Base-by-base conservation (phyloP, 1,284 basidiomycete genomes). In the Heterobasidion annosum region DNA sequence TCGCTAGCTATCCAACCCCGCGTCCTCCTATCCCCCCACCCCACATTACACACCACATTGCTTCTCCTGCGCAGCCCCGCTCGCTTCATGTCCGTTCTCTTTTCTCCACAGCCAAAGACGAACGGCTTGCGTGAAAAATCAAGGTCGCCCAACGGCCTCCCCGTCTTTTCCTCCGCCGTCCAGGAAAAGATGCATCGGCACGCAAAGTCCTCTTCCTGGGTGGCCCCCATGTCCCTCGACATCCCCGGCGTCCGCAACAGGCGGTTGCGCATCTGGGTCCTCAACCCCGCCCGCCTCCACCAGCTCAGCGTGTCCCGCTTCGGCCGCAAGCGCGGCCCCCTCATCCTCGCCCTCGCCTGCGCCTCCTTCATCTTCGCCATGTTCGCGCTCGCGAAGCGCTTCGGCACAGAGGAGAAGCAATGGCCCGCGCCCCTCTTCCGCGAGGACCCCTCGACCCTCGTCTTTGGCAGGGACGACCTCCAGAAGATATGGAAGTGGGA, bases 401-500 rank as follows among this genome's bases (percentile, higher is more conserved):
- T 83, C 62, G 77, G 74, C 19, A 74, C 75, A 0, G 72, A 76
- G 59, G 73, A 76, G 54, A 81, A 81, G 61, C 76, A 78, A 44
- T 91, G 89, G 88, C 78, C 84, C 9, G 74, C 79, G 46, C 80
- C 83, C n/a, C 81, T 88, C 58, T 58, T 64, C 48, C n/a, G 13
- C 12, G 74, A 75, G 48, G 83, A 89, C 58, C 80, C 85, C 7
- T 76, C 85, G 50, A 93, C 93, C 5, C 76, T 91, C 44, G 84
- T 97, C 44, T 87, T 88, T 59, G 76, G 77, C 46, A 74, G 81
- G 50, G 83, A 87, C 52, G 91, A 96, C 64, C 65, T 95, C 43
- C 85, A 86, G 61, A 79, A 83, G 62, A 89, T 98, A 68, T 97
- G 93, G 93, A 77, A 87, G 61, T 97, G 93, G 93, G 93, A 98